Evolutionary conservation across 805 yeast species (phyloP), one percentile per base, ranked within the genome.

Genomic region (Barnettozyma sp.): DNA sequence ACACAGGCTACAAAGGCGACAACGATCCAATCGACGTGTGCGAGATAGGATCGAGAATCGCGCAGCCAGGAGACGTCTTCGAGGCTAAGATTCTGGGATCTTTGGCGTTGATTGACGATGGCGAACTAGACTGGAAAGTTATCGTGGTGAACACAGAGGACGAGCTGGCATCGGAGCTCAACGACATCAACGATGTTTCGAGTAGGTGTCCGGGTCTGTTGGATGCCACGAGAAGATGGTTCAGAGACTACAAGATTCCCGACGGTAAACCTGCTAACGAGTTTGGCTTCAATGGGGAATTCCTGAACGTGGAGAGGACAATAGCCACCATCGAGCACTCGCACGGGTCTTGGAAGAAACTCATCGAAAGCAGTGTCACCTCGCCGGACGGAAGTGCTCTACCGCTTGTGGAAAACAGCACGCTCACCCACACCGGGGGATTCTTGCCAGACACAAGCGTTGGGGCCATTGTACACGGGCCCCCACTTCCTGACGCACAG

Each of bases 111-210:
- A 76, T 83, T 41, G 94, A 83, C 52, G 97, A 88, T 61, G 97
- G 96, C 48, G 98, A 92, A 65, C 72, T 95, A 40, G 98, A 90
- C 65, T 90, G 97, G 97, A 85, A 85, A 62, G 68, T 85, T 22
- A 73, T 85, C 40, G 85, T 71, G 14, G 80, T 85, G 38, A 79
- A 80, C 51, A 63, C 67, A 21, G 63, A 69, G 35, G 94, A 84
- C 56, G 80, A 83, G 30, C 54, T 80, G 53, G 78, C 85, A 17
- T 40, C 65, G 6, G 64, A 73, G 45, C 56, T 85, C 39, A 65
- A 78, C 50, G 77, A 71, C 54, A 68, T 85, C 30, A 65, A 66
- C 41, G 95, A 84, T 59, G 84, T 85, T 20, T 76, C 78, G 41
- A 57, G 58, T 18, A 63, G 69, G 43, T 69, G 81, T 64, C 94